Conservation (phyloP, 2,329 filamentous ascomycete species). For the Penicillium sp. region DNA sequence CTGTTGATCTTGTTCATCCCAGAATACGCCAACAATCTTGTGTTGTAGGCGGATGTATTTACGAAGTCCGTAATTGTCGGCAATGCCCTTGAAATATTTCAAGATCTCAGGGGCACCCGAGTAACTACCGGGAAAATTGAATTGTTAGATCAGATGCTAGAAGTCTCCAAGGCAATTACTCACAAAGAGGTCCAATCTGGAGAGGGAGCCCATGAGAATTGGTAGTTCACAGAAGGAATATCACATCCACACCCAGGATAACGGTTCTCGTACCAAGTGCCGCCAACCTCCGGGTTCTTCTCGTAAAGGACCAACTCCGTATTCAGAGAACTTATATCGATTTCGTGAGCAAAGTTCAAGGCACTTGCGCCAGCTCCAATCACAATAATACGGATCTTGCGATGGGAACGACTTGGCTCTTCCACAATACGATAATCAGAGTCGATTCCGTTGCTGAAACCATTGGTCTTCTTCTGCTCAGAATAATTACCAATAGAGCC, state of each 20-base stretch:
- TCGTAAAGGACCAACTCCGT: slow-evolving; percentile 28
- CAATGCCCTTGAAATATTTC: slow-evolving; percentile 28
- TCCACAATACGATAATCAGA: too few relatives aligned
- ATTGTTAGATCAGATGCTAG: too few relatives aligned
- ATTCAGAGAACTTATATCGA: too few relatives aligned
- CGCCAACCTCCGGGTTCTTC: slow-evolving; percentile 39
- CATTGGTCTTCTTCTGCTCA: too few relatives aligned
- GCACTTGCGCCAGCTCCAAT: too few relatives aligned
- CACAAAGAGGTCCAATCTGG: slow-evolving; percentile 17
- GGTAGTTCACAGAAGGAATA: slow-evolving; percentile 32
- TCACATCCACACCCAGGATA: slow-evolving; percentile 38
- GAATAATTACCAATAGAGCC: too few relatives aligned
- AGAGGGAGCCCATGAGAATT: slow-evolving; percentile 33
- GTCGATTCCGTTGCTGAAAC: too few relatives aligned
- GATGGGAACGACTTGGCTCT: too few relatives aligned
- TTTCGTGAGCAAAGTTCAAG: too few relatives aligned
- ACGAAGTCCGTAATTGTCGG: slow-evolving; percentile 24
- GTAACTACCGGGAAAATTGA: slow-evolving; percentile 9
- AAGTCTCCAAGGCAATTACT: too few relatives aligned
- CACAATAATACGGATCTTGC: too few relatives aligned
- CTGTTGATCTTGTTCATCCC: slow-evolving; percentile 29
- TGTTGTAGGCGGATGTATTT: slow-evolving; percentile 29
- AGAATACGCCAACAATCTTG: slow-evolving; percentile 26
- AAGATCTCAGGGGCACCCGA: slow-evolving; percentile 27
- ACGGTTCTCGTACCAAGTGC: slow-evolving; percentile 38